Conservation (phyloP, 345 rosid genomes). For the Gossypium stocksii region DNA sequence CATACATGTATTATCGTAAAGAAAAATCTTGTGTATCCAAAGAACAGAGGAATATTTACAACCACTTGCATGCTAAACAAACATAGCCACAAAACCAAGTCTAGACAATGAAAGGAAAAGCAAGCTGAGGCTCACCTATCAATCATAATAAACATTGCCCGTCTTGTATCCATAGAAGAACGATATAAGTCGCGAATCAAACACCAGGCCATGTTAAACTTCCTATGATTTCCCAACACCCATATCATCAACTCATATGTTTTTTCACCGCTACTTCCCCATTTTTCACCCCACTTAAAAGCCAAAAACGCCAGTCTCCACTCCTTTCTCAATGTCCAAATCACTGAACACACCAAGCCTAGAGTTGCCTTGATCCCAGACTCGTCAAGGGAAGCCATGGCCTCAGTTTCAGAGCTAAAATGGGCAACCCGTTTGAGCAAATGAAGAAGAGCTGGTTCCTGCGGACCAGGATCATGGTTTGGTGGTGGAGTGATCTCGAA, state of each 20-base stretch:
- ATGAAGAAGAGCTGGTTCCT: slow-evolving; percentile 27
- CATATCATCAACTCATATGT: slow-evolving; percentile 53
- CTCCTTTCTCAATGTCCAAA: slow-evolving; percentile 56
- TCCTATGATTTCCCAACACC: slow-evolving; percentile 62
- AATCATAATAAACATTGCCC: slow-evolving; percentile 74
- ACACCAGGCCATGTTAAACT: slow-evolving; percentile 79
- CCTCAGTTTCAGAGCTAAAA: slow-evolving; percentile 49
- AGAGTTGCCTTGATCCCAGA: slow-evolving; percentile 36
- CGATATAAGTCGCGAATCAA: slow-evolving; percentile 65
- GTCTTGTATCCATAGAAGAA: slow-evolving; percentile 42
- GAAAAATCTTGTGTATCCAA: neutral
- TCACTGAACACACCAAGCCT: slow-evolving; percentile 45
- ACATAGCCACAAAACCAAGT: neutral
- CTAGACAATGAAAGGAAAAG: neutral
- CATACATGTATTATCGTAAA: neutral
- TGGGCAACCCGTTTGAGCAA: slow-evolving; percentile 42
- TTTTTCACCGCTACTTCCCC: slow-evolving; percentile 45
- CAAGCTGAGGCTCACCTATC: slow-evolving; percentile 44
- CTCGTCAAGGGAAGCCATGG: slow-evolving; percentile 42
- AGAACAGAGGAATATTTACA: neutral
- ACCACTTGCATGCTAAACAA: neutral
- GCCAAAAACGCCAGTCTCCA: slow-evolving; percentile 74
- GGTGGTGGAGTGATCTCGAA: slow-evolving; percentile 21
- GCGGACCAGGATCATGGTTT: slow-evolving; percentile 16
- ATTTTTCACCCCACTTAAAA: slow-evolving; percentile 72